Conservation (phyloP, 2,329 filamentous ascomycete genomes). For the Chaetomiaceae sp. region DNA sequence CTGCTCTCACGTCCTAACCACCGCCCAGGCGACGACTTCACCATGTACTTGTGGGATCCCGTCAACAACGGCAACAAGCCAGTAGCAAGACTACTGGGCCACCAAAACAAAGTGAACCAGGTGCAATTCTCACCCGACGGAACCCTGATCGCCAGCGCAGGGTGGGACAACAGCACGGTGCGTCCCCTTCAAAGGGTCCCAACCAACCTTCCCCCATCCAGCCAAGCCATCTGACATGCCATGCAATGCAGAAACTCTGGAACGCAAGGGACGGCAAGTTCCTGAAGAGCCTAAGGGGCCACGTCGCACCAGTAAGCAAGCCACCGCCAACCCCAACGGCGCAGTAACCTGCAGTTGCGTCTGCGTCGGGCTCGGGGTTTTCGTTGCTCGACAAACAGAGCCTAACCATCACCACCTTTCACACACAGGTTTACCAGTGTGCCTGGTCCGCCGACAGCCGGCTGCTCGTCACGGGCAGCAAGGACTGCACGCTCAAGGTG, state of each 20-base stretch:
- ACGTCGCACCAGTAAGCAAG: slow-evolving; percentile 24
- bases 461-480: slow-evolving; percentile 79
- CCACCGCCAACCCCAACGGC: neutral
- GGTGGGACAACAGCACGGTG: slow-evolving; percentile 68
- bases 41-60: slow-evolving; percentile 93
- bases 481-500: slow-evolving; percentile 89
- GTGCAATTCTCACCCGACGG: slow-evolving; percentile 92
- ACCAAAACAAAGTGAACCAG: slow-evolving; percentile 95
- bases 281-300: slow-evolving; percentile 78
- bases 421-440: slow-evolving; percentile 77
- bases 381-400: too few species aligned
- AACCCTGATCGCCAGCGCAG: slow-evolving; percentile 75
- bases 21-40: slow-evolving; percentile 66
- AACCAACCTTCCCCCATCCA: neutral
- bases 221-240: neutral
- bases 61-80: slow-evolving; percentile 68
- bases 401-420: too few species aligned
- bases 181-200: neutral
- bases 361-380: too few species aligned
- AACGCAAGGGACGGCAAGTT: slow-evolving; percentile 60
- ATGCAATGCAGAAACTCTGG: slow-evolving; percentile 17
- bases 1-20: neutral
- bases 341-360: too few species aligned
- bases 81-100: slow-evolving; percentile 79
- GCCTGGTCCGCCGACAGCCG: slow-evolving; percentile 88